These are phyloP conservation scores for Flaveria ramosissima DNA, from an alignment of 129 eudicot species.

Conservation along the genomic window DNA sequence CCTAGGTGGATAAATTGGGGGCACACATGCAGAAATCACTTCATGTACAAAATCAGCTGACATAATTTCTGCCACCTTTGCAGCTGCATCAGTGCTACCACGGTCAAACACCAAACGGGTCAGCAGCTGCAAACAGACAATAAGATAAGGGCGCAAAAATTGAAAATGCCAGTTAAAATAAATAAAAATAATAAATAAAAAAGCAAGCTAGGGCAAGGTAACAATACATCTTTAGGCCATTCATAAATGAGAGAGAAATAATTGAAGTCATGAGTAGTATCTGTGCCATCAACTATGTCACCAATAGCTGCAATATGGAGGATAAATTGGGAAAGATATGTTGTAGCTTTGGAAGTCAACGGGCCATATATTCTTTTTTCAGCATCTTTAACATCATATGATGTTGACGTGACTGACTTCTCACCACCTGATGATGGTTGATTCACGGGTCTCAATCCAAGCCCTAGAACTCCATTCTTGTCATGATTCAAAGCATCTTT, in stretches of 20 bases:
- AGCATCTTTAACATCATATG: conserved; percentile 71
- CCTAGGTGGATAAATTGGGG: conserved; percentile 95
- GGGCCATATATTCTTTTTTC: conserved; percentile 81
- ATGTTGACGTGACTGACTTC: conserved; percentile 42
- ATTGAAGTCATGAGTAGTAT: conserved; percentile 98
- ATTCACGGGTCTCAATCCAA: conserved; percentile 68
- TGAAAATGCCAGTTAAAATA: neutral
- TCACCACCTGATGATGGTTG: conserved; percentile 53
- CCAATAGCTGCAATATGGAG: conserved; percentile 98
- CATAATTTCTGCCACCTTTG: conserved; percentile 94
- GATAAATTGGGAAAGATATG: conserved; percentile 86
- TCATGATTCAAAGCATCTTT: conserved; percentile 47
- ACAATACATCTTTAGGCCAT: conserved; percentile 94
- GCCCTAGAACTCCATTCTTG: conserved; percentile 72
- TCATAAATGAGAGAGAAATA: conserved; percentile 92
- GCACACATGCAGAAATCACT: conserved; percentile 97
- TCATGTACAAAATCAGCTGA: conserved; percentile 95
- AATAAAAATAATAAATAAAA: neutral
- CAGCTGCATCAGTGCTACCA: conserved; percentile 99
- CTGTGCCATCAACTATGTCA: conserved; percentile 97
- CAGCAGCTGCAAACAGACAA: conserved; percentile 55
- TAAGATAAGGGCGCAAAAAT: conserved; percentile 16
- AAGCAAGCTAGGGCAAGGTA: conserved; percentile 16
- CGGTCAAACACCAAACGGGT: conserved; percentile 95
- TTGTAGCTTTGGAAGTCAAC: conserved; percentile 64